These are phyloP conservation scores for Dacryopinax primogenitus DNA, from an alignment of 768 basidiomycete species.

Conservation along the genomic window DNA sequence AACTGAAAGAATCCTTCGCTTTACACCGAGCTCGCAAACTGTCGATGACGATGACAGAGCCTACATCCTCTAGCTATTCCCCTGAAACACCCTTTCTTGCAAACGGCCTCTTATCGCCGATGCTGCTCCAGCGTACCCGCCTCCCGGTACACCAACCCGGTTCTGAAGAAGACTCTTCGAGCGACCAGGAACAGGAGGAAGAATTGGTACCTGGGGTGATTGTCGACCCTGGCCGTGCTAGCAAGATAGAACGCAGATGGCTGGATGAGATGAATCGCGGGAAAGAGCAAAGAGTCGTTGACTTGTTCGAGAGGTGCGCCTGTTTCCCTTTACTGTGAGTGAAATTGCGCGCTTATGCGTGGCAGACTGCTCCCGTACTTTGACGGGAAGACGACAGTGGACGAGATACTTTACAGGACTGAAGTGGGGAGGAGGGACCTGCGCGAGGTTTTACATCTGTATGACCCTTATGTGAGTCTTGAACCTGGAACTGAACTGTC, in stretches of 20 bases:
- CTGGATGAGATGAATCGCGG: slow-evolving; percentile 81
- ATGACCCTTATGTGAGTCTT: slow-evolving; percentile 68
- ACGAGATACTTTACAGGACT: slow-evolving; percentile 84
- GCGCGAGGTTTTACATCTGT: slow-evolving; percentile 68
- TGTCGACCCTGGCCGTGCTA: slow-evolving; percentile 68
- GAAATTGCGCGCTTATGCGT: no score
- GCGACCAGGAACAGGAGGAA: slow-evolving; percentile 30
- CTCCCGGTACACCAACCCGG: background rate
- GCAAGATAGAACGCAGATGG: slow-evolving; percentile 67
- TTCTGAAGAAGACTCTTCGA: background rate
- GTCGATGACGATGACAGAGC: slow-evolving; percentile 3
- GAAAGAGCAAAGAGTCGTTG: slow-evolving; percentile 53
- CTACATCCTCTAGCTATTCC: background rate
- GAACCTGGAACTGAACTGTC: background rate
- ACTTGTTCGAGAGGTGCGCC: slow-evolving; percentile 65
- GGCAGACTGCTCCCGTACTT: slow-evolving; percentile 81
- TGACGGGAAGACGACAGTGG: slow-evolving; percentile 81
- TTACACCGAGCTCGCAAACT: slow-evolving; percentile 20
- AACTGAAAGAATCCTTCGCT: slow-evolving; percentile 59
- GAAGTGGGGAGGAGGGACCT: slow-evolving; percentile 75
- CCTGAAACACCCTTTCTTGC: background rate
- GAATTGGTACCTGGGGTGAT: slow-evolving; percentile 47
- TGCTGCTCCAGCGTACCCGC: slow-evolving; percentile 16
- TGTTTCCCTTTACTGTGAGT: slow-evolving; percentile 11
- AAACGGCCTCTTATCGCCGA: background rate